These are phyloP conservation scores for Galerina marginata DNA, from an alignment of 768 basidiomycete genomes.

Conservation along the genomic window DNA sequence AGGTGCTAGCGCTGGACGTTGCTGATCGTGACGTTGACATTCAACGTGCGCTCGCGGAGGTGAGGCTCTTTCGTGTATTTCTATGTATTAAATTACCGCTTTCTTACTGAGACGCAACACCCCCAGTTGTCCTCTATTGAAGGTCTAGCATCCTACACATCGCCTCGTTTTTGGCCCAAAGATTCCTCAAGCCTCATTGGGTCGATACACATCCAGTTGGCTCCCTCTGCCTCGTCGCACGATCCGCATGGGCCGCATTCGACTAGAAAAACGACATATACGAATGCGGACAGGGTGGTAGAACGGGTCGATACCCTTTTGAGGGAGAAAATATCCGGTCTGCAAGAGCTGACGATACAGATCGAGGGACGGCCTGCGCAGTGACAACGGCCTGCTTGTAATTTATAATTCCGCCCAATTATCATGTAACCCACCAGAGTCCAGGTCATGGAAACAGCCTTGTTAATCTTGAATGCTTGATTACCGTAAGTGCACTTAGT, in stretches of 20 bases:
- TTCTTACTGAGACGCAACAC: conserved; percentile 21
- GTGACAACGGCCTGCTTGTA: too few species aligned
- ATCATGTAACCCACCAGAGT: too few species aligned
- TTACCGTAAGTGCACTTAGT: too few species aligned
- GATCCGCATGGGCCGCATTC: conserved; percentile 63
- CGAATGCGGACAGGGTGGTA: conserved; percentile 73
- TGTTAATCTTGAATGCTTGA: too few species aligned
- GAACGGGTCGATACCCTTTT: conserved; percentile 77
- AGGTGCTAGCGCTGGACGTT: conserved; percentile 85
- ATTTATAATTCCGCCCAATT: too few species aligned
- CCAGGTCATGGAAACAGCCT: too few species aligned
- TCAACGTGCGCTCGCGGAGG: conserved; percentile 66
- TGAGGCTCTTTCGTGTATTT: conserved; percentile 34
- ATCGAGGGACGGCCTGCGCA: conserved; percentile 53
- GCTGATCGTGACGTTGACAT: conserved; percentile 63
- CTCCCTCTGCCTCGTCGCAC: conserved; percentile 58
- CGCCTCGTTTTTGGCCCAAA: conserved; percentile 95
- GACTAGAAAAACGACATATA: conserved; percentile 52
- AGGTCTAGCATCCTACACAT: conserved; percentile 81
- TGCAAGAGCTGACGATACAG: conserved; percentile 92
- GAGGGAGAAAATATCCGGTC: conserved; percentile 72
- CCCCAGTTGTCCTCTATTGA: conserved; percentile 73
- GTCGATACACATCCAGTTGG: conserved; percentile 90
- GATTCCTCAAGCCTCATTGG: conserved; percentile 86
- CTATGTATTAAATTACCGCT: background rate